phyloP scores from a whole-genome alignment of 2,329 filamentous ascomycete species.

The Penicillium freii region DNA sequence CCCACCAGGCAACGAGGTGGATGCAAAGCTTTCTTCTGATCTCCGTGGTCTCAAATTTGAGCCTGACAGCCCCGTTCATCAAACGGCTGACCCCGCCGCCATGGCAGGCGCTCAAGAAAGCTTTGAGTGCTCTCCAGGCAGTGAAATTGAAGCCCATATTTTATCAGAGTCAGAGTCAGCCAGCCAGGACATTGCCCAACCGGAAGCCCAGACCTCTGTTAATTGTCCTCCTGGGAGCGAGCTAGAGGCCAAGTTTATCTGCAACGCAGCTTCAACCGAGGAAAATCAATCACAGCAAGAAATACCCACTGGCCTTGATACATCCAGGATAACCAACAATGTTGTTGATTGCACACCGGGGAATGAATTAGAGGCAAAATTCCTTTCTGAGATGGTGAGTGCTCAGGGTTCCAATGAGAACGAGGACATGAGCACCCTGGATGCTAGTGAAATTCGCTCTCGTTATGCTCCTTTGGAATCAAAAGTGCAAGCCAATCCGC shows the following conservation, averaged over 20 bases:
- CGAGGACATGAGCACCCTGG: slow-evolving; percentile 2
- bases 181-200: background rate
- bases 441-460: slow-evolving; percentile 14
- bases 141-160: slow-evolving; percentile 13
- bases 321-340: background rate
- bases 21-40: slow-evolving; percentile 10
- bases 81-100: background rate
- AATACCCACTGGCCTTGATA: background rate
- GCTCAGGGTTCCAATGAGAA: background rate
- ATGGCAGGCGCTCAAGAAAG: background rate
- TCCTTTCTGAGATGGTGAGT: slow-evolving; percentile 4
- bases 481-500: background rate
- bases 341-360: slow-evolving; percentile 12
- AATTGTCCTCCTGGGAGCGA: slow-evolving; percentile 21
- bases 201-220: background rate
- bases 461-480: slow-evolving; percentile 2
- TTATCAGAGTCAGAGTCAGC: background rate
- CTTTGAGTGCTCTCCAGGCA: slow-evolving; percentile 8
- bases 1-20: slow-evolving; percentile 11
- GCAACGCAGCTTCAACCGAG: background rate
- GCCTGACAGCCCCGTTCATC: background rate
- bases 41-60: background rate
- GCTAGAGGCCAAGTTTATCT: slow-evolving; percentile 11
- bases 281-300: background rate
- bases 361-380: slow-evolving; percentile 13